These are phyloP conservation scores for Oropetium thomaeum DNA, from an alignment of 176 grass and related monocot genomes.

Conservation along the genomic window DNA sequence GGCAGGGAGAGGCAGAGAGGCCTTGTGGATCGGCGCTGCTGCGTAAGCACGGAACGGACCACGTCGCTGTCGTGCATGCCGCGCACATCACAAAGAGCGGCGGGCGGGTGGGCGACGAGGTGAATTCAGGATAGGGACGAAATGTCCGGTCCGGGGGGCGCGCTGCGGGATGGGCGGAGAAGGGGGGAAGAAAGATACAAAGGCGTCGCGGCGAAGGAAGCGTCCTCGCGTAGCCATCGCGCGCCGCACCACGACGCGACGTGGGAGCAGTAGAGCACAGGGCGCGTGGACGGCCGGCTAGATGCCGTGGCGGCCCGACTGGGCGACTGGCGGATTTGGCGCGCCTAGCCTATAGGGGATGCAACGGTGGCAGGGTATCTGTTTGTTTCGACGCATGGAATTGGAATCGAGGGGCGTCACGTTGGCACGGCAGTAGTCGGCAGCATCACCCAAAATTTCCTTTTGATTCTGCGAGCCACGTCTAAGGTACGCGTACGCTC, in stretches of 20 bases:
- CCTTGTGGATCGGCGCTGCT: neutral
- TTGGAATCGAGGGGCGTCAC: neutral
- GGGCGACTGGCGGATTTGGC: neutral
- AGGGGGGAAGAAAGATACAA: neutral
- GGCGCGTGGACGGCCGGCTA: neutral
- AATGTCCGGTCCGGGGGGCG: neutral
- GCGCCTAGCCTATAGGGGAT: neutral
- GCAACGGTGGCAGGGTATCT: neutral
- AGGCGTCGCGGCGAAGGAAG: neutral
- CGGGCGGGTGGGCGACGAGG: neutral
- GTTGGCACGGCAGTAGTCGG: neutral
- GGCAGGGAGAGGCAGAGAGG: neutral
- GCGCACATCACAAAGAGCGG: neutral
- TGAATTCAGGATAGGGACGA: slow-evolving; percentile 22
- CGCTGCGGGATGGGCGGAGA: neutral
- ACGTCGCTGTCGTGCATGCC: slow-evolving; percentile 37
- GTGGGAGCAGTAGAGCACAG: neutral
- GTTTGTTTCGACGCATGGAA: neutral
- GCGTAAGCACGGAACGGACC: neutral
- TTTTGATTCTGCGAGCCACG: neutral
- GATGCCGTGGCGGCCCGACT: neutral
- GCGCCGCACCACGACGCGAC: neutral
- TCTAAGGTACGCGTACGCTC: neutral
- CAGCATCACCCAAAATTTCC: neutral
- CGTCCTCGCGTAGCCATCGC: neutral